phyloP scores from a whole-genome alignment of 495 filamentous ascomycete species.

The Pseudevernia furfuracea region DNA sequence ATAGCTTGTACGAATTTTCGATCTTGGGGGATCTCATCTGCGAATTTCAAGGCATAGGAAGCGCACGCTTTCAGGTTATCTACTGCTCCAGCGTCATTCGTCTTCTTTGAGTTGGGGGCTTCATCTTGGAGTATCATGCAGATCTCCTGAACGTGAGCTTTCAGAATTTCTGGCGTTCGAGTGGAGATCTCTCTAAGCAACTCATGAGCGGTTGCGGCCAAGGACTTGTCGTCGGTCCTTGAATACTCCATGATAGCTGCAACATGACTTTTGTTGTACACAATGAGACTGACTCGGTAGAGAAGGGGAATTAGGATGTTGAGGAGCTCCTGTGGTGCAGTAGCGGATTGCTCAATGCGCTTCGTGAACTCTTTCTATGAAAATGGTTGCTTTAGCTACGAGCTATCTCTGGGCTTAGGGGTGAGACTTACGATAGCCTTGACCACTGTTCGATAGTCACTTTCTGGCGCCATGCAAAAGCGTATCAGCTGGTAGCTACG shows the following conservation, averaged over 20 bases:
- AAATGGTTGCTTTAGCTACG: background rate
- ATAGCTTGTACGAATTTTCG: constrained; percentile 77
- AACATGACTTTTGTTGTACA: constrained; percentile 92
- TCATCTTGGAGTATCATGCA: constrained; percentile 75
- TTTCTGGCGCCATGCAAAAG: constrained; percentile 76
- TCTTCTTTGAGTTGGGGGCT: constrained; percentile 58
- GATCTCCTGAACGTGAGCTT: constrained; percentile 85
- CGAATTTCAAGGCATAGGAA: constrained; percentile 76
- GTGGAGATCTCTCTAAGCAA: constrained; percentile 88
- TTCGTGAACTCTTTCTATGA: constrained; percentile 70
- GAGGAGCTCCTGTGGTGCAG: constrained; percentile 47
- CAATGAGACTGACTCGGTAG: constrained; percentile 70
- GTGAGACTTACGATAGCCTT: constrained; percentile 55
- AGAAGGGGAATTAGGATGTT: constrained; percentile 78
- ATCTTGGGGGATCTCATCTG: constrained; percentile 75
- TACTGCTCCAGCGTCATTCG: constrained; percentile 61
- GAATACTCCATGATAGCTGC: constrained; percentile 82
- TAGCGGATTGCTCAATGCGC: constrained; percentile 61
- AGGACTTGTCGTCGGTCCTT: constrained; percentile 65
- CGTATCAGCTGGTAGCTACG: constrained; percentile 82
- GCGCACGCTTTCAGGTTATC: constrained; percentile 91
- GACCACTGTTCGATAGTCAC: constrained; percentile 82
- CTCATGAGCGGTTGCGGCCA: constrained; percentile 77
- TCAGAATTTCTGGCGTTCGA: constrained; percentile 78
- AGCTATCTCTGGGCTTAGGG: background rate